These are phyloP conservation scores for Priceomyces melissophilus DNA, from an alignment of 805 yeast species.

Conservation along the genomic window DNA sequence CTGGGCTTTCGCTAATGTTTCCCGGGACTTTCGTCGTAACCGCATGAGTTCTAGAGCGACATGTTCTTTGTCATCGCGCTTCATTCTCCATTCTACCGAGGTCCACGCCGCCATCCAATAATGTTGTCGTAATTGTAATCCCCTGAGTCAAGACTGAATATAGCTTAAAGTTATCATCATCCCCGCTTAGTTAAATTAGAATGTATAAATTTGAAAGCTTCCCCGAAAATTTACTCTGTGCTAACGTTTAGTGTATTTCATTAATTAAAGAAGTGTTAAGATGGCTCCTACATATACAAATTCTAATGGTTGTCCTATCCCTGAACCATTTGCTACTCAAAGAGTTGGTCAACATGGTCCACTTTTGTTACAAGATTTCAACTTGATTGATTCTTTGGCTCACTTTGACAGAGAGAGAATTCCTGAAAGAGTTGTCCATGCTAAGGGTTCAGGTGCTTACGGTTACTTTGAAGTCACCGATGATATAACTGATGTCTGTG, in stretches of 20 bases:
- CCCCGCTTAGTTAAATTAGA: constrained; percentile 2
- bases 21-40: too few relatives aligned
- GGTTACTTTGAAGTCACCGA: constrained; percentile 87
- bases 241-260: constrained; percentile 1
- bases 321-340: constrained; percentile 74
- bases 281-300: constrained; percentile 66
- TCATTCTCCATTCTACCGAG: constrained; percentile 1
- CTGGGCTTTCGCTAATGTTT: too few relatives aligned
- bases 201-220: constrained; percentile 1
- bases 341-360: constrained; percentile 78
- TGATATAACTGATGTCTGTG: constrained; percentile 70
- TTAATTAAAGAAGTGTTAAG: constrained; percentile 1
- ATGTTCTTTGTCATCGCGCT: too few relatives aligned
- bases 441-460: constrained; percentile 90
- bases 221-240: background rate
- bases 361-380: constrained; percentile 74
- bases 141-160: background rate
- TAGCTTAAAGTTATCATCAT: background rate
- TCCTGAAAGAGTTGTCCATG: constrained; percentile 92
- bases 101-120: constrained; percentile 2
- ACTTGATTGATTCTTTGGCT: constrained; percentile 74
- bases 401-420: constrained; percentile 89
- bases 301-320: constrained; percentile 73
- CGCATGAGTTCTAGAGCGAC: too few relatives aligned
- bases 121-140: constrained; percentile 1